phyloP scores from a whole-genome alignment of 176 grass and related monocot species.

The Lolium perenne region DNA sequence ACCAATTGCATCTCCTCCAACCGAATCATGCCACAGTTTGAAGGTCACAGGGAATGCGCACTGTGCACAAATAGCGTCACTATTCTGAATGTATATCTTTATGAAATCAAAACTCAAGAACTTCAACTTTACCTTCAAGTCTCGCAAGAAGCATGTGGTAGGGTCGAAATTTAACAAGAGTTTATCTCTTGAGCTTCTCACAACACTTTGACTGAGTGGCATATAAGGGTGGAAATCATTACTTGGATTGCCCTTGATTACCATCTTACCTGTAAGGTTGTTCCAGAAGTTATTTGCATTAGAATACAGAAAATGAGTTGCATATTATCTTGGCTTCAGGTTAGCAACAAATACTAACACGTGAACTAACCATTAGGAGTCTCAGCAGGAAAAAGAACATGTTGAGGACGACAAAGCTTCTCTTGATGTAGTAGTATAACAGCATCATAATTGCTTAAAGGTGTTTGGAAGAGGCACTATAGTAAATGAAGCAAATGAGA shows the following conservation, averaged over 20 bases:
- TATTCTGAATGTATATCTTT: constrained; percentile 28
- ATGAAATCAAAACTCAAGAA: constrained; percentile 11
- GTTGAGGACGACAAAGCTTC: constrained; percentile 69
- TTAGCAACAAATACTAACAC: constrained; percentile 18
- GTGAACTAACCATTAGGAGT: constrained; percentile 59
- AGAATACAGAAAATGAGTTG: constrained; percentile 19
- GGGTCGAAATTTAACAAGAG: constrained; percentile 91
- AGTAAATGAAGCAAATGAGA: constrained; percentile 34
- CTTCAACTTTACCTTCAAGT: constrained; percentile 69
- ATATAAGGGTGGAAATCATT: constrained; percentile 83
- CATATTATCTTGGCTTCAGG: constrained; percentile 4
- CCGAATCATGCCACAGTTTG: constrained; percentile 82
- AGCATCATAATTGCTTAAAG: constrained; percentile 95
- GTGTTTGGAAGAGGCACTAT: constrained; percentile 77
- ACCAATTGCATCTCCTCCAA: constrained; percentile 89
- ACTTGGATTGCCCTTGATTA: constrained; percentile 75
- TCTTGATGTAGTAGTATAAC: constrained; percentile 81
- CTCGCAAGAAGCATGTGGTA: constrained; percentile 60
- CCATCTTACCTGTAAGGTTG: constrained; percentile 63
- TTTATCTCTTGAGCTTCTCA: constrained; percentile 70
- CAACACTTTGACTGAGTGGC: constrained; percentile 45
- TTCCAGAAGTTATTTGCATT: constrained; percentile 32
- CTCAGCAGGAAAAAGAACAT: constrained; percentile 80
- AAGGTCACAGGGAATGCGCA: constrained; percentile 68
- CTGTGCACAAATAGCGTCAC: constrained; percentile 51